A percentile compares a stretch with the other conserved stretches of the same genome.
Evolutionary conservation across 257 asterid species (phyloP).

Genomic region (Solanum paucissectum): DNA sequence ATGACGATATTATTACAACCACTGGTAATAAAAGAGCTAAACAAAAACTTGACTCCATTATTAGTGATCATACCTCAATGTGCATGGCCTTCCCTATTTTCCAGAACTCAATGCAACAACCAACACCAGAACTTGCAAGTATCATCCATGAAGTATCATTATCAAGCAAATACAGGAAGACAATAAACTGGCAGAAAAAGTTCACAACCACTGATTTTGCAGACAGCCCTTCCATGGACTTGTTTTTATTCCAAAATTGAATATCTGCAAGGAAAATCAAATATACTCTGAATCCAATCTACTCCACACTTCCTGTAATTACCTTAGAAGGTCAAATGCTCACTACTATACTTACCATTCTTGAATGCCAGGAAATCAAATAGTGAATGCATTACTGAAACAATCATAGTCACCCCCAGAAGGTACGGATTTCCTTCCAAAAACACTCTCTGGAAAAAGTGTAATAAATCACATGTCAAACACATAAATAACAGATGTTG

Average conservation of each 20-base stretch:
- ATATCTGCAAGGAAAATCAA: conserved; percentile 45
- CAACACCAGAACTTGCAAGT: conserved; percentile 97
- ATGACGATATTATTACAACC: neutral
- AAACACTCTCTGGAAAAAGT: conserved; percentile 73
- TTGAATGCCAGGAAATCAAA: conserved; percentile 96
- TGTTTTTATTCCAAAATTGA: conserved; percentile 98
- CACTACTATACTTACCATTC: conserved; percentile 47
- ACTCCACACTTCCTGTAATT: neutral
- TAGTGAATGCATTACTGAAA: conserved; percentile 75
- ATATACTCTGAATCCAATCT: neutral
- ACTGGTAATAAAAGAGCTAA: neutral
- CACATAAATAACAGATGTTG: neutral
- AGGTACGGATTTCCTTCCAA: conserved; percentile 97
- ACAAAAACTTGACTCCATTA: neutral
- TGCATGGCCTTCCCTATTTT: conserved; percentile 99
- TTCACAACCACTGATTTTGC: conserved; percentile 92
- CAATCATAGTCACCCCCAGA: conserved; percentile 80
- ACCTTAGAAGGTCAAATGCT: neutral
- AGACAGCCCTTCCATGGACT: conserved; percentile 97
- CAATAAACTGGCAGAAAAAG: conserved; percentile 76
- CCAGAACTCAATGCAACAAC: conserved; percentile 99
- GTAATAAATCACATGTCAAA: conserved; percentile 8
- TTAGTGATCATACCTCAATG: conserved; percentile 55
- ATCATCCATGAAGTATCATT: conserved; percentile 99
- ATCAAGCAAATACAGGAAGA: conserved; percentile 92